Evolutionary conservation across 768 basidiomycete species (phyloP).

Genomic region (Mycena alexandri): DNA sequence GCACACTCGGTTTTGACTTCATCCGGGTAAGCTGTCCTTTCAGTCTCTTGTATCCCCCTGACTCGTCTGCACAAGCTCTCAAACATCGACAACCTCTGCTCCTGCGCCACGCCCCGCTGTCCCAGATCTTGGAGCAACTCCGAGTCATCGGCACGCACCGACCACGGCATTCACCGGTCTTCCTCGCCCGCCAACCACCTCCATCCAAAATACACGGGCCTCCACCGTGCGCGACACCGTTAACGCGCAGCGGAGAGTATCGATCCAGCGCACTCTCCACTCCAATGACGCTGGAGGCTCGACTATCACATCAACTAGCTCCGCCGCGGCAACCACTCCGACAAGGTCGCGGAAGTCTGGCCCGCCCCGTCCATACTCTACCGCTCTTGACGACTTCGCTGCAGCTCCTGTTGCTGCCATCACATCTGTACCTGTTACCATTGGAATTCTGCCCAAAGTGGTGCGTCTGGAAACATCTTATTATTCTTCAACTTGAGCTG

Average conservation of each 20-base stretch:
- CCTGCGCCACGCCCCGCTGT: background rate
- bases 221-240: background rate
- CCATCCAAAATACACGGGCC: background rate
- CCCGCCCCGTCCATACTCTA: background rate
- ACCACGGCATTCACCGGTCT: background rate
- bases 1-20: background rate
- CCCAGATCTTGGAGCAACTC: background rate
- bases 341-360: background rate
- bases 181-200: background rate
- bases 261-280: background rate
- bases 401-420: background rate
- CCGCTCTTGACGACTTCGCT: background rate
- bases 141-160: background rate
- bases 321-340: background rate
- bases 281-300: background rate
- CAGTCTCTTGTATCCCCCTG: too few species aligned
- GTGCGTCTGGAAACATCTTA: too few species aligned
- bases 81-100: background rate
- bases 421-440: background rate
- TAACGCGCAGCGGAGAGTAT: background rate
- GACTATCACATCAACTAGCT: background rate
- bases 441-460: conserved; percentile 3
- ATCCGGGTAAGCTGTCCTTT: background rate
- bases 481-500: too few species aligned
- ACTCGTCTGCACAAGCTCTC: too few species aligned